These are phyloP conservation scores for Hymenoscyphus fraxineus DNA, from an alignment of 2,329 filamentous ascomycete species.

Conservation along the genomic window DNA sequence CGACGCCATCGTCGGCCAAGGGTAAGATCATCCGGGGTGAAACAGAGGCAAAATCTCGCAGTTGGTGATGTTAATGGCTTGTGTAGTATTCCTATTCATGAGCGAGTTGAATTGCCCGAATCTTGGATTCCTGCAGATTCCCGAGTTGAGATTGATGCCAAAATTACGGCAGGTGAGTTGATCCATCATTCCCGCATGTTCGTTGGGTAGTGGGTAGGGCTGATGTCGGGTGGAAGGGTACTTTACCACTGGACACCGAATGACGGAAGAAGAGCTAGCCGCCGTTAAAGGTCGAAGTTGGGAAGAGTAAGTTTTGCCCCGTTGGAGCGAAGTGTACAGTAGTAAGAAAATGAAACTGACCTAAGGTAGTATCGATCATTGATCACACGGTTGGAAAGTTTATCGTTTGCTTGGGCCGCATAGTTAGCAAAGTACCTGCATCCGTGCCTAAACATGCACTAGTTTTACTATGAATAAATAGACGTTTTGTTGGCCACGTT, in stretches of 20 bases:
- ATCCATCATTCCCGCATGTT: slow-evolving; percentile 9
- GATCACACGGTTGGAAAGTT: slow-evolving; percentile 26
- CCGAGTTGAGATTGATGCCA: slow-evolving; percentile 96
- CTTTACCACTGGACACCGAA: slow-evolving; percentile 84
- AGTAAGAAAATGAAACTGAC: slow-evolving; percentile 10
- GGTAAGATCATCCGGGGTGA: slow-evolving; percentile 41
- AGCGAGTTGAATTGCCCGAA: slow-evolving; percentile 87
- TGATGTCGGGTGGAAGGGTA: slow-evolving; percentile 48
- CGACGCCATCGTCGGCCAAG: slow-evolving; percentile 81
- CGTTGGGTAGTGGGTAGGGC: slow-evolving; percentile 26
- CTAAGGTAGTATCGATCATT: slow-evolving; percentile 33
- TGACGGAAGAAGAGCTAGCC: slow-evolving; percentile 80
- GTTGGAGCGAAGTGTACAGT: slow-evolving; percentile 12
- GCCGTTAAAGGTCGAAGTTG: slow-evolving; percentile 86
- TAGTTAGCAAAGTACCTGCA: slow-evolving; percentile 13
- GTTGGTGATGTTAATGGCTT: slow-evolving; percentile 6
- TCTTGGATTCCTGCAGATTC: slow-evolving; percentile 93
- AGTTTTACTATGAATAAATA: slow-evolving; percentile 2
- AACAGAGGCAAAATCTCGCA: slow-evolving; percentile 1
- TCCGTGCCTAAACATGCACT: slow-evolving; percentile 13
- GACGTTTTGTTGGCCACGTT: neutral
- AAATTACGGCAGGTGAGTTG: slow-evolving; percentile 80
- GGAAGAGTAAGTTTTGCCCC: slow-evolving; percentile 62
- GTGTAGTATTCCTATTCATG: slow-evolving; percentile 74
- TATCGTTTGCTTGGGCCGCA: slow-evolving; percentile 17